Conservation (phyloP, 139 green algal species). For the Chlamydomonas incerta region DNA sequence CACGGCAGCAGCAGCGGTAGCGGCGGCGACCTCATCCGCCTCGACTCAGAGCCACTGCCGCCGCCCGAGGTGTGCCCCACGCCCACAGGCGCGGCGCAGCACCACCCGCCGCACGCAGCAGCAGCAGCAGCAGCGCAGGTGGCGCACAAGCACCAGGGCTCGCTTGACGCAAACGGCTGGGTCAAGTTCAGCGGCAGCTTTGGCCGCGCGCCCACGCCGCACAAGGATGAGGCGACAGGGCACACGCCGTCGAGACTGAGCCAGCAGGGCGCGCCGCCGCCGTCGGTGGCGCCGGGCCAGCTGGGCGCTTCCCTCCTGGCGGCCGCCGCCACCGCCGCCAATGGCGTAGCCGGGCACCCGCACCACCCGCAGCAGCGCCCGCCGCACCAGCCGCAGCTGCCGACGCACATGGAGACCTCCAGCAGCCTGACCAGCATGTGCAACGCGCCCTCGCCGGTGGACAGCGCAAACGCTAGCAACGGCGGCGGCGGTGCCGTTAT, state of each 20-base stretch:
- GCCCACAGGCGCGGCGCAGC: neutral
- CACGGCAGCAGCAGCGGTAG: neutral
- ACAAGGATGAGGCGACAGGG: neutral
- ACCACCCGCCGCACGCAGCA: too few relatives aligned
- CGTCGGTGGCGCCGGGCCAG: too few relatives aligned
- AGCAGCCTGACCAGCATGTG: neutral
- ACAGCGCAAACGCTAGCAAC: neutral
- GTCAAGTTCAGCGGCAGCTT: slow-evolving; percentile 41
- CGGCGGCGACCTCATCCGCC: slow-evolving; percentile 42
- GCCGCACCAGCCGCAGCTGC: neutral
- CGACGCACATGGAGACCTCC: neutral
- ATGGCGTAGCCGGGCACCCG: neutral
- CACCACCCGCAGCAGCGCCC: neutral
- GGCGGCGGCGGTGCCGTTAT: too few relatives aligned
- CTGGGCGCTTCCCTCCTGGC: too few relatives aligned
- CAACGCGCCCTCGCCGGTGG: neutral
- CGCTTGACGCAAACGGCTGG: slow-evolving; percentile 33
- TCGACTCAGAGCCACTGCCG: slow-evolving; percentile 46
- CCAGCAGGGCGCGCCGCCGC: neutral
- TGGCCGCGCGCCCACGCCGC: neutral
- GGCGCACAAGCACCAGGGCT: neutral
- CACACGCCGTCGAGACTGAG: neutral
- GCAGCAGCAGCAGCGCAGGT: neutral
- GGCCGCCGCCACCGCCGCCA: too few relatives aligned
- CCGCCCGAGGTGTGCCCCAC: slow-evolving; percentile 2